phyloP scores from a whole-genome alignment of 352 stramenopile genomes.

The Phytophthora sansomeana region DNA sequence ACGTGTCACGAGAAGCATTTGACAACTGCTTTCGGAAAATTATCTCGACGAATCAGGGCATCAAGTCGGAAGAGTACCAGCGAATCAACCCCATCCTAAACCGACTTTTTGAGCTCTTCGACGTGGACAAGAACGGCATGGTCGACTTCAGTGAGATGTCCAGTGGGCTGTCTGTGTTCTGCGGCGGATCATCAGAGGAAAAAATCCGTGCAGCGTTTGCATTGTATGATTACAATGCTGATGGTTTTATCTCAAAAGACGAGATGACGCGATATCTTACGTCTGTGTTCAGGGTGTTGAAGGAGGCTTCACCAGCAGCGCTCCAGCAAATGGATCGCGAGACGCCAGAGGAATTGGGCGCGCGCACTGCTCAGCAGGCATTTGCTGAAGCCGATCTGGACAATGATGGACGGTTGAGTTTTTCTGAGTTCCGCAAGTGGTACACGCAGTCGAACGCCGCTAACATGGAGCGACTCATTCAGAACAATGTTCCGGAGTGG shows the following conservation, averaged over 20 bases:
- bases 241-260: constrained; percentile 84
- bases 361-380: constrained; percentile 71
- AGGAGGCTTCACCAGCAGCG: constrained; percentile 68
- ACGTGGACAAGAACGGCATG: constrained; percentile 85
- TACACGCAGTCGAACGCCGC: constrained; percentile 78
- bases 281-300: constrained; percentile 86
- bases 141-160: constrained; percentile 91
- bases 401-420: constrained; percentile 73
- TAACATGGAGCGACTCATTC: constrained; percentile 81
- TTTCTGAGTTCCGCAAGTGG: constrained; percentile 84
- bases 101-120: constrained; percentile 84
- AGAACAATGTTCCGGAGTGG: constrained; percentile 84
- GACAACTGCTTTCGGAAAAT: constrained; percentile 83
- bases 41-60: constrained; percentile 59
- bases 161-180: constrained; percentile 86
- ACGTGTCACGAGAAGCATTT: constrained; percentile 76
- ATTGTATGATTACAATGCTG: constrained; percentile 88
- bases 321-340: constrained; percentile 57
- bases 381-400: constrained; percentile 81
- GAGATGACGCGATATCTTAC: constrained; percentile 90
- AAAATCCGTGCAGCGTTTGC: constrained; percentile 80
- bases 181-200: constrained; percentile 79
- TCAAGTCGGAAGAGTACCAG: constrained; percentile 63
- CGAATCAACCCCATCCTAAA: constrained; percentile 81
- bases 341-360: constrained; percentile 68